Evolutionary conservation across 2,329 filamentous ascomycete species (phyloP).

Genomic region (Tolypocladium tropicale): DNA sequence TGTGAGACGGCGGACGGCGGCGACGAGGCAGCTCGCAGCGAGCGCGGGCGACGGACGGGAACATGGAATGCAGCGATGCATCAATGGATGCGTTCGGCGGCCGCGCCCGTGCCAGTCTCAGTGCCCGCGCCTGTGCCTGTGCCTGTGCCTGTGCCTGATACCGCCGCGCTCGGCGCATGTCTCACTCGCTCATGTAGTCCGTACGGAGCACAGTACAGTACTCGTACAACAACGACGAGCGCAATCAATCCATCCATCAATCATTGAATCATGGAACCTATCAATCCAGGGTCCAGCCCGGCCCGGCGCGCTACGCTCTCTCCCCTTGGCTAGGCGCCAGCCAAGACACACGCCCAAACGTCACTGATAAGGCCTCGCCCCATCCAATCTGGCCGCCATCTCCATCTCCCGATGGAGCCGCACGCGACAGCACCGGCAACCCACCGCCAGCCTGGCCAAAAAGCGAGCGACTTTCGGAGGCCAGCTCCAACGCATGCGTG

Average conservation of each 20-base stretch:
- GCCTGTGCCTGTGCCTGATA: background rate
- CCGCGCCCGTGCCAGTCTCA: background rate
- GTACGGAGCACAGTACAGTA: too few relatives aligned
- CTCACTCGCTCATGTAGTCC: too few relatives aligned
- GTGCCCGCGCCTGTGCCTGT: background rate
- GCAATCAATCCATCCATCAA: too few relatives aligned
- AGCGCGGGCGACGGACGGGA: too few relatives aligned
- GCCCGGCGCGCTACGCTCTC: background rate
- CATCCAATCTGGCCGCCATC: background rate
- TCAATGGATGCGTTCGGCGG: background rate
- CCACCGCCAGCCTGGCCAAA: background rate
- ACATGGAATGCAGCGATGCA: background rate
- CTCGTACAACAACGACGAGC: too few relatives aligned
- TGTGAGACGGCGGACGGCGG: background rate
- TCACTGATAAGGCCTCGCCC: background rate
- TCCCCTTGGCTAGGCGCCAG: background rate
- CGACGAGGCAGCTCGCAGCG: too few relatives aligned
- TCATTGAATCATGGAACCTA: background rate
- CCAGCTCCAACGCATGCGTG: background rate
- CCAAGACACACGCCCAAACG: background rate
- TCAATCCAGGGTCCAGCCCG: background rate
- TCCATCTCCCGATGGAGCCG: background rate
- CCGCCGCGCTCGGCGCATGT: too few relatives aligned
- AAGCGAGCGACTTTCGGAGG: background rate
- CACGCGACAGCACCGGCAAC: background rate